A percentile compares a stretch with the other conserved stretches of the same genome.
These are phyloP conservation scores for Pouteria campechiana DNA, from an alignment of 179 eudicot species.

Conservation along the genomic window DNA sequence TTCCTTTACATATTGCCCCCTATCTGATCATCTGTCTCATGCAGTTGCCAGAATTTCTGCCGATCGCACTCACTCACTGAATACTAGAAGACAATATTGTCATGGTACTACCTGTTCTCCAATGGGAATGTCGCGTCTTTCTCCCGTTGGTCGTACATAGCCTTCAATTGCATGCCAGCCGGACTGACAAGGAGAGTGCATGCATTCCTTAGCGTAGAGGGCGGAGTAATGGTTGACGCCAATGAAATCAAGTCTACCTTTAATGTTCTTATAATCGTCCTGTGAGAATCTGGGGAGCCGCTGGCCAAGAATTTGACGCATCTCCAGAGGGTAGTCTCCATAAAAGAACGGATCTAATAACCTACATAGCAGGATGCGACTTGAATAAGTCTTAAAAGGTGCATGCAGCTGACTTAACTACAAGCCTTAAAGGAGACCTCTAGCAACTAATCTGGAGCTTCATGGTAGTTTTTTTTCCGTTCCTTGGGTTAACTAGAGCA, in stretches of 20 bases:
- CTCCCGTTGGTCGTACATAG: constrained; percentile 16
- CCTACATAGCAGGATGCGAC: too few relatives aligned
- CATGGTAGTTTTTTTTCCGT: too few relatives aligned
- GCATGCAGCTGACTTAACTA: too few relatives aligned
- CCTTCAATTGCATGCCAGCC: constrained; percentile 36
- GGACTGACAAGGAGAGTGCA: constrained; percentile 29
- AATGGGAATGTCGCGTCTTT: constrained; percentile 38
- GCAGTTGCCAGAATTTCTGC: too few relatives aligned
- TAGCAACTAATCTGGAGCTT: too few relatives aligned
- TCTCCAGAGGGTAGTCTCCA: constrained; percentile 68
- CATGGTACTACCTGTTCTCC: constrained; percentile 46
- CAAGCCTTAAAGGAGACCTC: too few relatives aligned
- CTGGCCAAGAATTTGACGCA: constrained; percentile 37
- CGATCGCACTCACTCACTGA: too few relatives aligned
- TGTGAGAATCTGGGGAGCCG: constrained; percentile 43
- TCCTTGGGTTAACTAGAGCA: too few relatives aligned
- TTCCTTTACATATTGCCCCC: too few relatives aligned
- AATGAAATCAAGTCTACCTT: constrained; percentile 56
- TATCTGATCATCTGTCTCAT: too few relatives aligned
- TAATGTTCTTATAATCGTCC: constrained; percentile 36
- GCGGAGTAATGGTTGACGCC: constrained; percentile 78
- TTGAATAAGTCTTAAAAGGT: too few relatives aligned
- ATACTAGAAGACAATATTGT: not conserved
- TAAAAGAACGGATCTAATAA: constrained; percentile 55
- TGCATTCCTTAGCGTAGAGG: constrained; percentile 62